Evolutionary conservation across 2,329 filamentous ascomycete species (phyloP).

Genomic region (Fusarium veterinarium): DNA sequence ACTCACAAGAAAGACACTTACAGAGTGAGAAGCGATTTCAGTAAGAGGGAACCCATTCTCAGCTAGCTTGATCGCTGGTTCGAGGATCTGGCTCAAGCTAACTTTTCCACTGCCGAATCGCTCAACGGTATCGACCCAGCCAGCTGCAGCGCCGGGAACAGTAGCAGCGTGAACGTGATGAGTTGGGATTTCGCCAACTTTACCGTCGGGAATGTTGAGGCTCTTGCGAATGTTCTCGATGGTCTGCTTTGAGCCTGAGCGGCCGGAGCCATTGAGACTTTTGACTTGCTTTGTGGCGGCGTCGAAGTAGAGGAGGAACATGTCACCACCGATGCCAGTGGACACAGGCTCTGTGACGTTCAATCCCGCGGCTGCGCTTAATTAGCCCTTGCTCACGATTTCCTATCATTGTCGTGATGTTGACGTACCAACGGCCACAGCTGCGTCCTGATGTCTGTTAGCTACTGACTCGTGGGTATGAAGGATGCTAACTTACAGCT

Average conservation of each 20-base stretch:
- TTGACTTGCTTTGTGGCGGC: conserved; percentile 83
- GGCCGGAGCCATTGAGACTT: conserved; percentile 93
- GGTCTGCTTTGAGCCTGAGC: conserved; percentile 75
- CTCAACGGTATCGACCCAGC: conserved; percentile 91
- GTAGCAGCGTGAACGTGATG: conserved; percentile 84
- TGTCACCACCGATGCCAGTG: conserved; percentile 95
- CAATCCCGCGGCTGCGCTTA: conserved; percentile 77
- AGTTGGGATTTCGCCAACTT: conserved; percentile 74
- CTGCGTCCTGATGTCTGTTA: conserved; percentile 77
- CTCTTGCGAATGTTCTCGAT: conserved; percentile 77
- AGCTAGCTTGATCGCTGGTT: conserved; percentile 84
- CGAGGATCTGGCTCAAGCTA: conserved; percentile 79
- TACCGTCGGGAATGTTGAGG: conserved; percentile 71
- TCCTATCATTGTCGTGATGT: accelerated
- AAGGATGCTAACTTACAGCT: conserved; percentile 66
- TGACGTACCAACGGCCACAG: conserved; percentile 83
- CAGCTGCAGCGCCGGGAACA: conserved; percentile 89
- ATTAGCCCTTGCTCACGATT: not conserved
- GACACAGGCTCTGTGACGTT: conserved; percentile 94
- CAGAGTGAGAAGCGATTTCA: conserved; percentile 76
- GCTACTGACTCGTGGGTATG: accelerated
- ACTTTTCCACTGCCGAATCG: conserved; percentile 91
- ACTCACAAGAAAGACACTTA: conserved; percentile 56
- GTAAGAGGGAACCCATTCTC: conserved; percentile 92
- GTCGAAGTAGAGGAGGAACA: conserved; percentile 95